Base-by-base conservation (phyloP, 2,329 filamentous ascomycete species). In the Ophiostoma montium region DNA sequence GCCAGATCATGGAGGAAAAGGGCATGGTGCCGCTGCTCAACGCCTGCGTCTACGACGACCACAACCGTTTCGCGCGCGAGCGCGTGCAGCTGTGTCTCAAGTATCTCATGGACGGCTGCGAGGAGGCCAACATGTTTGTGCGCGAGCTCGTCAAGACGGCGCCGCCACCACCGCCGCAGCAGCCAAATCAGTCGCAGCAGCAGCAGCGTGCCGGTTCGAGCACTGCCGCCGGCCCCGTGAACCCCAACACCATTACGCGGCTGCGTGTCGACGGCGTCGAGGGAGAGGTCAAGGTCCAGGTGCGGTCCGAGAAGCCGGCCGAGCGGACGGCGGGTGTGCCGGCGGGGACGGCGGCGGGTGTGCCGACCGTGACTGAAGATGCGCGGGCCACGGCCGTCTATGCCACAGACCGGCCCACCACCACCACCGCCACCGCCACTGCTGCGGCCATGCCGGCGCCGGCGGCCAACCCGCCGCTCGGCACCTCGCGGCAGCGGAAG, bases 31-130 rank as follows among this genome's bases (percentile, higher is more conserved):
- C 86, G 0, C 74, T 96, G 18, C 75, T 95, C 15, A 88, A 88
- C 59, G 95, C 88, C 65, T 95, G 88, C 58, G 77, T 81, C 31
- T 92, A 92, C 61, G 90, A 96, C 61, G 87, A 90, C 57, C 80
- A 94, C 65, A 95, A 95, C 60, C 87, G 88, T 0, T 95, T 90
- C 61, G 89, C 94, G 54, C 86, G 90, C 59, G 90, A 96, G 63
- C 85, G 89, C 55, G 86, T 87, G 3, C 86, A 89, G 46, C 81
- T 94, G 61, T 89, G 85, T 56, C 72, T 94, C n/a, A 89, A 90
- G 61, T 94, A 80, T 75, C 70, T 85, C 6, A 76, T 86, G 66
- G 82, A 86, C 57, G 83, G 82, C 12, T 86, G 81, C 52, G 75
- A 81, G 31, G 81, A 81, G 50, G 86, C 85, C 15, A 82, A 84